Conservation (phyloP, 208 protist genomes). For the Angomonas ambiguus region DNA sequence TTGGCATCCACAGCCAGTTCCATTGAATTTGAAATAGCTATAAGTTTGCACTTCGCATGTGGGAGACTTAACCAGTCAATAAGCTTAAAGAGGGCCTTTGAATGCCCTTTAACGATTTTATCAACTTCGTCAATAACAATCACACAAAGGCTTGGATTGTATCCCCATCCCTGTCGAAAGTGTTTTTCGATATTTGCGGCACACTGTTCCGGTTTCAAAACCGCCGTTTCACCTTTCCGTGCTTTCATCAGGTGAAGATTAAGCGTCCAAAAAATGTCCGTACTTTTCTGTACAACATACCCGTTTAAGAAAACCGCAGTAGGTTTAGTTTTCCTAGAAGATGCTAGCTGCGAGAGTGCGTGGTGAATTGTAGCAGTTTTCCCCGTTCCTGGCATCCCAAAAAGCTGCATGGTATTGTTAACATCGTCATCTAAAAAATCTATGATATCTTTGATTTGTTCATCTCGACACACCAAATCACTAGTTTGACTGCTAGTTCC, state of each 20-base stretch:
- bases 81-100: constrained; percentile 77
- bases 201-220: constrained; percentile 56
- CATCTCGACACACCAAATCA: constrained; percentile 72
- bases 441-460: constrained; percentile 52
- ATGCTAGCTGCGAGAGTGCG: constrained; percentile 50
- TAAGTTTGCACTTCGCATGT: constrained; percentile 75
- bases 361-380: constrained; percentile 84
- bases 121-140: constrained; percentile 90
- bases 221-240: constrained; percentile 43
- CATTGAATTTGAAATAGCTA: constrained; percentile 89
- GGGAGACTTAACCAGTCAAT: constrained; percentile 85
- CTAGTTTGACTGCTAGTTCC: constrained; percentile 49
- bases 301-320: constrained; percentile 88
- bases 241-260: constrained; percentile 67
- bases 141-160: constrained; percentile 43
- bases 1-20: constrained; percentile 80
- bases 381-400: constrained; percentile 88
- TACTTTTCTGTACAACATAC: constrained; percentile 83
- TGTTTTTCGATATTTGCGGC: constrained; percentile 71
- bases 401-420: constrained; percentile 83
- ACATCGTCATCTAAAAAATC: constrained; percentile 63
- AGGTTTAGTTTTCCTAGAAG: constrained; percentile 25
- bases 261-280: constrained; percentile 86
- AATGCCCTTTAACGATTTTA: constrained; percentile 76
- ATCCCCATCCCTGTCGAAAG: constrained; percentile 68